phyloP scores from a whole-genome alignment of 1,139 yeast species.

The Pichia sp. region DNA sequence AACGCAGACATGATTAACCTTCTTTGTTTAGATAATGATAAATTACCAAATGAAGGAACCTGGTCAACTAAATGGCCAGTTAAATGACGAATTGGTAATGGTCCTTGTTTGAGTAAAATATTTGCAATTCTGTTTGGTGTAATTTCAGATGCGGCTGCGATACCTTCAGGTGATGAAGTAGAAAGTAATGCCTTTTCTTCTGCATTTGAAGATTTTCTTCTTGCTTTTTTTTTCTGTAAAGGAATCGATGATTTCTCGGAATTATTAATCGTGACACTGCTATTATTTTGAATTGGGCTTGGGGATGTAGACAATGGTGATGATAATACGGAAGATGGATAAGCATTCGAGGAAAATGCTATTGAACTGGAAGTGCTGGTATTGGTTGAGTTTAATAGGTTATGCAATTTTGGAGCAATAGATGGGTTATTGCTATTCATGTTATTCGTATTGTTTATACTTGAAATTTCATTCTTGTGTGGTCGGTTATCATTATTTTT shows the following conservation, averaged over 20 bases:
- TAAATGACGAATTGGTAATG: constrained; percentile 84
- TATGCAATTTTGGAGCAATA: not conserved
- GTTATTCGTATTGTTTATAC: not conserved
- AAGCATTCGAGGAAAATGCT: constrained; percentile 1
- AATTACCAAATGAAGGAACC: constrained; percentile 71
- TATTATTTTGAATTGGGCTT: constrained; percentile 3
- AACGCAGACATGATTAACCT: constrained; percentile 84
- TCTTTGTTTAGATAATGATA: constrained; percentile 83
- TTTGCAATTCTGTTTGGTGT: constrained; percentile 75
- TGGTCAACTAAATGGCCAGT: constrained; percentile 71
- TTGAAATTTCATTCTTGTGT: not conserved
- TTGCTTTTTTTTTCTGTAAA: constrained; percentile 15
- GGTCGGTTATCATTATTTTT: not conserved
- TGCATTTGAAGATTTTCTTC: constrained; percentile 17
- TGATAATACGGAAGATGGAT: not conserved
- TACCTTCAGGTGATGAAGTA: constrained; percentile 81
- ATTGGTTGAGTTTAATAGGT: not conserved
- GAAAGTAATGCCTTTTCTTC: constrained; percentile 40
- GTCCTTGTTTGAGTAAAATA: constrained; percentile 68
- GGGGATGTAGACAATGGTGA: not conserved
- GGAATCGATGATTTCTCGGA: not conserved
- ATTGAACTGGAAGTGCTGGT: not conserved
- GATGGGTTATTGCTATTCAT: not conserved
- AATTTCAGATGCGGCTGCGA: constrained; percentile 81
- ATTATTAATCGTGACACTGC: not conserved